Evolutionary conservation across 495 filamentous ascomycete genomes (phyloP), one percentile per base, ranked within the genome.

Genomic region (Tuber magnatum): DNA sequence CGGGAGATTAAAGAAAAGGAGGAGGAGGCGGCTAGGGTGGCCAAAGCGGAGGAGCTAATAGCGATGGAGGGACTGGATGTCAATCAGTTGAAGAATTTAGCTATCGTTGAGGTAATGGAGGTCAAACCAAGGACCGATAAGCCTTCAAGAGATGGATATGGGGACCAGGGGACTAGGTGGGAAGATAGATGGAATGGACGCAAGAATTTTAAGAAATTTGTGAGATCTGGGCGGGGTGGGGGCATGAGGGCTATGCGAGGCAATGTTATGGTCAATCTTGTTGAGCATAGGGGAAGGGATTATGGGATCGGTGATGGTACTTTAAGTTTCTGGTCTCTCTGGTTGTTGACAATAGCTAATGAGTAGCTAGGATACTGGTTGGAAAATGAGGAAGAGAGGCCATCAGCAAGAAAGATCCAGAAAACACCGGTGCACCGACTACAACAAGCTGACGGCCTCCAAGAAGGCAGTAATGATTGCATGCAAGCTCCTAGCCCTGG

Each of bases 151-250:
- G 71, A 75, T 38, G 75, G 81, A 79, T 72, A 77, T 43, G 80
- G 78, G 32, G 83, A 85, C n/a, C 85, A 86, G 68, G 86, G 87
- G 72, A 87, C 88, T 16, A 88, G 93, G 38, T 97, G 96, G 95
- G 90, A 97, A 80, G 90, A 93, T 3, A 86, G 87, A 48, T 99
- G 96, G 96, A 97, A 97, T 81, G 95, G 96, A 0, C 88, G 94
- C 9, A 96, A 93, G 84, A 98, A 99, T 79, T 99, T 97, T 86
- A 99, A 99, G 84, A 91, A 88, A 78, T 99, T 99, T 78, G 88
- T 89, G 6, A 88, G 89, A 74, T 88, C 88, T 69, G 89, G 88
- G 3, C 89, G 87, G 4, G 86, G 86, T 1, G 84, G 86, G 9
- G 78, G 75, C 32, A 83, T 79, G 74, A 81, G 85, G 77, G 77